Evolutionary conservation across 2,329 filamentous ascomycete species (phyloP).

Genomic region (Cladophialophora chaetospira): DNA sequence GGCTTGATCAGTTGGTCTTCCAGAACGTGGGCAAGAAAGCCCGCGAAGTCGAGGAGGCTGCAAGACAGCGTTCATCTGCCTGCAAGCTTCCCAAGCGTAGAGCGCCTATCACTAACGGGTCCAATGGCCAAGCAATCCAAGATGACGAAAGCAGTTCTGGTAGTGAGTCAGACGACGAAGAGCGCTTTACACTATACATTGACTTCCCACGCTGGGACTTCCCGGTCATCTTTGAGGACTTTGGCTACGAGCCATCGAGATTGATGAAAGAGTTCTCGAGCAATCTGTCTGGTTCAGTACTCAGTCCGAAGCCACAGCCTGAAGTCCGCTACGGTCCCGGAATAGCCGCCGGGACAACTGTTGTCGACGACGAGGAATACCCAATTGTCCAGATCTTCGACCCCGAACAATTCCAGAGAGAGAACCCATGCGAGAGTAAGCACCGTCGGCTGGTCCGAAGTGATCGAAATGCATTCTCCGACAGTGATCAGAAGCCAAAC

Average conservation of each 20-base stretch:
- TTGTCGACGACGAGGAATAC: slow-evolving; percentile 48
- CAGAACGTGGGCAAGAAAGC: slow-evolving; percentile 81
- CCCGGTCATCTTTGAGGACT: slow-evolving; percentile 89
- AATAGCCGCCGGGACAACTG: slow-evolving; percentile 68
- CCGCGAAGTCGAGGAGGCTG: slow-evolving; percentile 64
- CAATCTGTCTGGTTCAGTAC: slow-evolving; percentile 65
- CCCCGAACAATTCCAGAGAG: slow-evolving; percentile 82
- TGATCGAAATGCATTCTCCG: slow-evolving; percentile 88
- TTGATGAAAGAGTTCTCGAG: slow-evolving; percentile 72
- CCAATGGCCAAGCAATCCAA: slow-evolving; percentile 42
- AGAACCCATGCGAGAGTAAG: slow-evolving; percentile 94
- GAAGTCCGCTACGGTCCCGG: slow-evolving; percentile 89
- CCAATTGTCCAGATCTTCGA: slow-evolving; percentile 86
- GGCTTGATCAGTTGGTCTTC: slow-evolving; percentile 94
- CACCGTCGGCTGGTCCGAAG: slow-evolving; percentile 89
- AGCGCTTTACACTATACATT: slow-evolving; percentile 79
- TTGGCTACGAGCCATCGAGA: slow-evolving; percentile 84
- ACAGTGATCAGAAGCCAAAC: slow-evolving; percentile 94
- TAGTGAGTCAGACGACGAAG: slow-evolving; percentile 54
- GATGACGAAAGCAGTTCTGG: slow-evolving; percentile 39
- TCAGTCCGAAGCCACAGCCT: slow-evolving; percentile 76
- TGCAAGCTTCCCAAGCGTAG: slow-evolving; percentile 41
- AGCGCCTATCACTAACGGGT: slow-evolving; percentile 6
- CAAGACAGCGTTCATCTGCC: slow-evolving; percentile 56
- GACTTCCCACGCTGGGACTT: slow-evolving; percentile 96